Conservation (phyloP, 1,284 basidiomycete species). For the Boletus smithii region DNA sequence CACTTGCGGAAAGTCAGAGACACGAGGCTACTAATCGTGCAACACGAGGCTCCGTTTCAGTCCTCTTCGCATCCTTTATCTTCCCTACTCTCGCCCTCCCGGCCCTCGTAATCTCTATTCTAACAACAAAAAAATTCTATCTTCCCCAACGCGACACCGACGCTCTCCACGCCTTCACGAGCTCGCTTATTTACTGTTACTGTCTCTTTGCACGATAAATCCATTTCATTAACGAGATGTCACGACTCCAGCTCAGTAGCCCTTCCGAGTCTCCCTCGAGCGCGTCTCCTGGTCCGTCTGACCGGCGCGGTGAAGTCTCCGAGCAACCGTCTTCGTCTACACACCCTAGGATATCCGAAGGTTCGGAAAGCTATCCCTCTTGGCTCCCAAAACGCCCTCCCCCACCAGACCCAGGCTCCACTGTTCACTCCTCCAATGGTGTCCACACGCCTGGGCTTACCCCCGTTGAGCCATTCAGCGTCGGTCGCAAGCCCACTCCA, state of each 20-base stretch:
- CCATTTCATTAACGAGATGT: conserved; percentile 43
- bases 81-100: conserved; percentile 8
- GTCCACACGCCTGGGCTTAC: conserved; percentile 39
- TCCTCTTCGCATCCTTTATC: conserved; percentile 20
- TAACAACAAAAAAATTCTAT: conserved; percentile 23
- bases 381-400: conserved; percentile 79
- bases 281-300: conserved; percentile 27
- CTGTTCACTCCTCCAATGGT: conserved; percentile 56
- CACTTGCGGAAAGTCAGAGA: conserved; percentile 37
- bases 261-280: conserved; percentile 37
- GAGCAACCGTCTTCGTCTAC: conserved; percentile 37
- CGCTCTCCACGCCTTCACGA: conserved; percentile 34
- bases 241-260: conserved; percentile 42
- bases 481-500: conserved; percentile 70
- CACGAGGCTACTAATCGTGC: conserved; percentile 44
- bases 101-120: conserved; percentile 20
- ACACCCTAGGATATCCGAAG: conserved; percentile 40
- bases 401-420: conserved; percentile 68
- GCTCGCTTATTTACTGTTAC: conserved; percentile 29
- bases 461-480: conserved; percentile 43
- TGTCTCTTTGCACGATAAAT: conserved; percentile 29
- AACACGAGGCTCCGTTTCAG: conserved; percentile 40
- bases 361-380: conserved; percentile 71
- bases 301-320: conserved; percentile 31
- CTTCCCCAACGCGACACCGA: conserved; percentile 33